A percentile compares a stretch with the other conserved stretches of the same genome.
Conservation (phyloP, 257 asterid species). For the Primulina eburnea region DNA sequence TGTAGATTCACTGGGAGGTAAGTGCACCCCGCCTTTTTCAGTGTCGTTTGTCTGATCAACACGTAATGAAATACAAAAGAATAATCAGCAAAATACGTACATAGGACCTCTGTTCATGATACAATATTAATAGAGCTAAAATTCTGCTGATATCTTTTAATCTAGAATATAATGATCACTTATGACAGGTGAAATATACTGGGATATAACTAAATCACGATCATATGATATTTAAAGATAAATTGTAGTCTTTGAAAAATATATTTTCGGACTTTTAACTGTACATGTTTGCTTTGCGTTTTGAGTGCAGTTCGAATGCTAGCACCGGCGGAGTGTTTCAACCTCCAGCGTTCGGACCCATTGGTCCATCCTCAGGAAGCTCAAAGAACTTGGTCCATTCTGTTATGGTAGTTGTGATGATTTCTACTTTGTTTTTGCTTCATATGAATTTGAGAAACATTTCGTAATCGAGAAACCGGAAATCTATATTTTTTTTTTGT, state of each 20-base stretch:
- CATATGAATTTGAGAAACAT: conserved; percentile 30
- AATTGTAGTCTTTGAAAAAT: no score
- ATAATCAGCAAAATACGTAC: not conserved
- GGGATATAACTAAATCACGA: not conserved
- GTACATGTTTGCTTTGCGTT: not conserved
- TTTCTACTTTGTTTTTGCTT: conserved; percentile 28
- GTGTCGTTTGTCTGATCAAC: not conserved
- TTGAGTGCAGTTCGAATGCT: conserved; percentile 48
- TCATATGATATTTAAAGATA: no score
- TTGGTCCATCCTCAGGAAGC: conserved; percentile 35
- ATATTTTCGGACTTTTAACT: no score
- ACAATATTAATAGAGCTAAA: not conserved
- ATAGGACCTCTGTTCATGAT: not conserved
- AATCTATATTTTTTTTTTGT: no score
- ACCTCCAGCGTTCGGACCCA: conserved; percentile 63
- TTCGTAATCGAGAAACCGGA: conserved; percentile 21
- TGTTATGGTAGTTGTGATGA: conserved; percentile 31
- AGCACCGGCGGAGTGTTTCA: conserved; percentile 35
- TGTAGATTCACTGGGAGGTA: conserved; percentile 84
- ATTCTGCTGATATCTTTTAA: not conserved
- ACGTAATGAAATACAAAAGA: not conserved
- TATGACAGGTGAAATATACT: no score
- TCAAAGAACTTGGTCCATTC: conserved; percentile 28
- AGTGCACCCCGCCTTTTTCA: conserved; percentile 15
- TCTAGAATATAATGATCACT: not conserved